These are phyloP conservation scores for Neurospora tetrasperma DNA, from an alignment of 495 filamentous ascomycete genomes.

Conservation along the genomic window DNA sequence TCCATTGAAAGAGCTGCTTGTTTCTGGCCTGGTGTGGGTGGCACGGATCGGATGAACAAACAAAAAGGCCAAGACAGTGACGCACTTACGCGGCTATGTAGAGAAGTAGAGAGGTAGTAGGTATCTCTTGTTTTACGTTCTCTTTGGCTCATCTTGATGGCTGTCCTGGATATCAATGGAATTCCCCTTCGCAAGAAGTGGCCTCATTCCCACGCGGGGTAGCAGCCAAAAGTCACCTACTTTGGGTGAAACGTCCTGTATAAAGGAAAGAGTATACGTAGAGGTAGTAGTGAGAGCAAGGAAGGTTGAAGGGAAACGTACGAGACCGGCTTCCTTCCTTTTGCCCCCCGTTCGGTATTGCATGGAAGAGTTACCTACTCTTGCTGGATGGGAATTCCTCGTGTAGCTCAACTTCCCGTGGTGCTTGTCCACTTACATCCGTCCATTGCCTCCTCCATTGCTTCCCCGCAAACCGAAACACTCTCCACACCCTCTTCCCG, in stretches of 20 bases:
- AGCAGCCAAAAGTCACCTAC: not conserved
- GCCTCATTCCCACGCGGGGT: not conserved
- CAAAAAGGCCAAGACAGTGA: constrained; percentile 1
- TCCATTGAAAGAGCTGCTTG: not conserved
- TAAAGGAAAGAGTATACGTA: not conserved
- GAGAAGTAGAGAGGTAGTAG: not conserved
- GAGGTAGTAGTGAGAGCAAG: not conserved
- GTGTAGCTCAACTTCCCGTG: not conserved
- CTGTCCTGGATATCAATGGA: not conserved
- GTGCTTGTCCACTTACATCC: not conserved
- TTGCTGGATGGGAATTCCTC: not conserved
- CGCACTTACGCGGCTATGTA: not conserved
- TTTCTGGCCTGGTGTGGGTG: not conserved
- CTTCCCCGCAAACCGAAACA: not conserved
- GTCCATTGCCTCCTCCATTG: not conserved
- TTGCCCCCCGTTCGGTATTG: not conserved
- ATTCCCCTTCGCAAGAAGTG: not conserved
- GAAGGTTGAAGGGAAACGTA: not conserved
- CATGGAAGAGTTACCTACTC: not conserved
- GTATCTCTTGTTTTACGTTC: not conserved
- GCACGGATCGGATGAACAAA: not conserved
- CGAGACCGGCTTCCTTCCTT: not conserved
- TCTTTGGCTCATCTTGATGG: not conserved
- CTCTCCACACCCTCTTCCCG: not conserved
- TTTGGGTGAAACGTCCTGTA: not conserved